Percentiles rank a stretch among this genome's conserved stretches.
phyloP scores from a whole-genome alignment of 192 early-diverging fungal genomes.

The Coemansia guatemalensis region DNA sequence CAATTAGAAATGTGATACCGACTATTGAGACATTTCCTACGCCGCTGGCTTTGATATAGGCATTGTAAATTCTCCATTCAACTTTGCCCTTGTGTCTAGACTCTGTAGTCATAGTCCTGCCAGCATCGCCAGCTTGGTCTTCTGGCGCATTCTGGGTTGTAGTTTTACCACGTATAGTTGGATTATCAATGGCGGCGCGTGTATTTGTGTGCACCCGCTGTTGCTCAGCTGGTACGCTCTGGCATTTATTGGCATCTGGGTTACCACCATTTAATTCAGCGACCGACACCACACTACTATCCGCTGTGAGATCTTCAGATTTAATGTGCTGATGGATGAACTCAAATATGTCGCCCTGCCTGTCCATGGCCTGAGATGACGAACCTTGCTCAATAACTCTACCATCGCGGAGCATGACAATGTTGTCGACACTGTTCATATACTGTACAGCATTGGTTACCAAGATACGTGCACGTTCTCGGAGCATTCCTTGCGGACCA shows the following conservation, averaged over 20 bases:
- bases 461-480: conserved; percentile 50
- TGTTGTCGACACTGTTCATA: conserved; percentile 45
- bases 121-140: conserved; percentile 22
- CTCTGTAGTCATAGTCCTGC: conserved; percentile 66
- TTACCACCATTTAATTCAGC: conserved; percentile 20
- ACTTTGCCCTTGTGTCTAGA: conserved; percentile 81
- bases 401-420: conserved; percentile 56
- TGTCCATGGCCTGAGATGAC: conserved; percentile 43
- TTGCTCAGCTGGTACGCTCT: conserved; percentile 21
- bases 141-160: neutral
- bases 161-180: neutral
- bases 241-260: conserved; percentile 15
- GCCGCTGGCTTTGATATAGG: conserved; percentile 77
- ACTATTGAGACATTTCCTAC: conserved; percentile 56
- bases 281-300: conserved; percentile 5
- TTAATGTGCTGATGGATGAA: conserved; percentile 40
- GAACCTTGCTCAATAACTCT: conserved; percentile 49
- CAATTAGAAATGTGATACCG: conserved; percentile 57
- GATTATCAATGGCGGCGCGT: conserved; percentile 1
- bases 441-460: conserved; percentile 59
- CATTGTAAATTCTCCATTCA: conserved; percentile 67
- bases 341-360: conserved; percentile 36
- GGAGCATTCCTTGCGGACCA: conserved; percentile 48
- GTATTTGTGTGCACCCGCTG: conserved; percentile 55
- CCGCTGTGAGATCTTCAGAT: neutral